Percentiles rank a stretch among this genome's conserved stretches.
phyloP scores from a whole-genome alignment of 176 grass and related monocot genomes.

The Oryza nivara region DNA sequence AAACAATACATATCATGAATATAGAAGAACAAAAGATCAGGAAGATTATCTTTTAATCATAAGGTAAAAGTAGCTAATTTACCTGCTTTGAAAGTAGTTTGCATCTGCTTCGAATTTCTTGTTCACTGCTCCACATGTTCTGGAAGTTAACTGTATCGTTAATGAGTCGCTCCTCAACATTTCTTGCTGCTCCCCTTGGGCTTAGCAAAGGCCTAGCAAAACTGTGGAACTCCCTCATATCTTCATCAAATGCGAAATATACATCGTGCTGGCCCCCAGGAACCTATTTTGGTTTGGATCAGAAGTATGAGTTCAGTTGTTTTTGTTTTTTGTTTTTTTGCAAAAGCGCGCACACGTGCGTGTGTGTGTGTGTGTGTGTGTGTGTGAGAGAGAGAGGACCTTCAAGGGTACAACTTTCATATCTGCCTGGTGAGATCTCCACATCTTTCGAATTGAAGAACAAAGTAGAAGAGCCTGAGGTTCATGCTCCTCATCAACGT shows the following conservation, averaged over 20 bases:
- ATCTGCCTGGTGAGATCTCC: conserved; percentile 76
- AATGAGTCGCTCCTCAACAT: conserved; percentile 57
- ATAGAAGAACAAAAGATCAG: not conserved
- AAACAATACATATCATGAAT: conserved; percentile 14
- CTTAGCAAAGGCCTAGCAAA: conserved; percentile 74
- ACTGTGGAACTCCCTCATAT: conserved; percentile 65
- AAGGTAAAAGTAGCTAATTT: conserved; percentile 32
- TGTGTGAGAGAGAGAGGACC: conserved; percentile 29
- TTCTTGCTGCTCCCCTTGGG: conserved; percentile 67
- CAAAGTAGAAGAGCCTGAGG: conserved; percentile 81
- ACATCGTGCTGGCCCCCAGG: conserved; percentile 73
- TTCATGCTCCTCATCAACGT: conserved; percentile 54
- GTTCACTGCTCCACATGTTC: conserved; percentile 97
- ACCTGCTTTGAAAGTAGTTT: conserved; percentile 97
- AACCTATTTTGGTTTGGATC: conserved; percentile 57
- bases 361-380: too few relatives aligned
- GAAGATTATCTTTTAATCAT: not conserved
- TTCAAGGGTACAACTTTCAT: conserved; percentile 75
- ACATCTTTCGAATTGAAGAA: conserved; percentile 84
- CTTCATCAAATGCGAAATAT: conserved; percentile 74
- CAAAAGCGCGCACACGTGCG: not conserved
- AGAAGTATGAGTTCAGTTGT: conserved; percentile 21
- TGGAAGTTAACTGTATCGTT: conserved; percentile 75
- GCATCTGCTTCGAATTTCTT: conserved; percentile 72
- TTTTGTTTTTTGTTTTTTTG: not conserved